phyloP scores from a whole-genome alignment of 352 stramenopile genomes.

The Phytophthora capsici region DNA sequence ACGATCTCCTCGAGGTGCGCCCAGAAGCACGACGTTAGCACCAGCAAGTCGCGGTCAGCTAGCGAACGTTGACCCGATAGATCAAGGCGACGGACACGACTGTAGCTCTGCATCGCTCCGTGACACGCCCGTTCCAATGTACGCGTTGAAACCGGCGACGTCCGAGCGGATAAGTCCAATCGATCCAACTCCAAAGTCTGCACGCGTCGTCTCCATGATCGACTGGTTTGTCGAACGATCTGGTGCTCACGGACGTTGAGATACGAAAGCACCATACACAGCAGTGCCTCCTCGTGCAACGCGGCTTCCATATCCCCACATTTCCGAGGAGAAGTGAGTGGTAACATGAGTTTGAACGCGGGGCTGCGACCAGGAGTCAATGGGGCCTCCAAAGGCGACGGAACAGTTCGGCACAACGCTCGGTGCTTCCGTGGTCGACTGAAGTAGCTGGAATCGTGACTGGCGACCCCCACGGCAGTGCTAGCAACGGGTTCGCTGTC shows the following conservation, averaged over 20 bases:
- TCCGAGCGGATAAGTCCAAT: constrained; percentile 62
- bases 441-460: constrained; percentile 24
- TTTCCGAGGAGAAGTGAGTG: constrained; percentile 24
- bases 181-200: constrained; percentile 69
- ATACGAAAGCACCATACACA: constrained; percentile 69
- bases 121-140: constrained; percentile 68
- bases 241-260: constrained; percentile 83
- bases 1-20: constrained; percentile 67
- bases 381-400: constrained; percentile 16
- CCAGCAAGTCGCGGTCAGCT: constrained; percentile 73
- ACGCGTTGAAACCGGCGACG: constrained; percentile 54
- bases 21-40: constrained; percentile 86
- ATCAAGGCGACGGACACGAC: constrained; percentile 60
- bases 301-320: constrained; percentile 42
- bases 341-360: constrained; percentile 11
- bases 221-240: constrained; percentile 55
- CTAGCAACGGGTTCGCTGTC: constrained; percentile 17
- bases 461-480: constrained; percentile 13
- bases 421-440: constrained; percentile 33
- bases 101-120: constrained; percentile 74
- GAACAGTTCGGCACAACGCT: constrained; percentile 16
- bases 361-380: constrained; percentile 9
- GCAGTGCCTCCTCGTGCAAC: constrained; percentile 64
- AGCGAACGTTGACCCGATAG: constrained; percentile 77
- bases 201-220: constrained; percentile 69